Evolutionary conservation across 352 stramenopile species (phyloP).

Genomic region (Pythium aquatile): DNA sequence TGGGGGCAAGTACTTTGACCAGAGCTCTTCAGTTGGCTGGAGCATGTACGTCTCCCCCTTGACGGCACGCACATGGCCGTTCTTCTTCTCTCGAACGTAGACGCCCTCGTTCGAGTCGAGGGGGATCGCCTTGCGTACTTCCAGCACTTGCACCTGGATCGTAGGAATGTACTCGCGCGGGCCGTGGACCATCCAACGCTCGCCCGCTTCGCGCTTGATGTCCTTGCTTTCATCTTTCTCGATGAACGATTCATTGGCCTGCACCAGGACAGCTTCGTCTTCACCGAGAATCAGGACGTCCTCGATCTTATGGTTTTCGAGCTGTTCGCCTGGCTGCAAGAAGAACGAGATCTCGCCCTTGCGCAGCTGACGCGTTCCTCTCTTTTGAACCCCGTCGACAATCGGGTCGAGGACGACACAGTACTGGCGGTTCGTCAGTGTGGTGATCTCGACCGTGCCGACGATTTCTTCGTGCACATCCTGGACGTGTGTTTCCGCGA

Average conservation of each 20-base stretch:
- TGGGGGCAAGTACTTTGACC: conserved; percentile 57
- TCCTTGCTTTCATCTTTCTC: conserved; percentile 38
- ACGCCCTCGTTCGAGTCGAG: conserved; percentile 80
- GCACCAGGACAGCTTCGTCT: conserved; percentile 76
- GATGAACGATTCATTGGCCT: conserved; percentile 64
- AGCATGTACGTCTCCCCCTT: conserved; percentile 84
- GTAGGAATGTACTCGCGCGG: conserved; percentile 76
- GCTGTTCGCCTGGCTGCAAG: conserved; percentile 54
- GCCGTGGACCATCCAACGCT: conserved; percentile 82
- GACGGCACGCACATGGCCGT: conserved; percentile 65
- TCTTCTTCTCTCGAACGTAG: conserved; percentile 79
- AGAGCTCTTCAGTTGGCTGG: conserved; percentile 74
- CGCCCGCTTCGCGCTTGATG: conserved; percentile 55
- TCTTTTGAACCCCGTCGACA: conserved; percentile 60
- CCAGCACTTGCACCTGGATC: conserved; percentile 72
- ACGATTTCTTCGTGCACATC: conserved; percentile 79
- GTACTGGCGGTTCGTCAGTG: conserved; percentile 80
- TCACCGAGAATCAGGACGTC: conserved; percentile 70
- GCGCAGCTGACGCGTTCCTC: conserved; percentile 66
- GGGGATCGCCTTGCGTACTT: conserved; percentile 74
- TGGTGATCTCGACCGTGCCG: conserved; percentile 54
- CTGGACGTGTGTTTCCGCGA: conserved; percentile 70
- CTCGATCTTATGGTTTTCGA: conserved; percentile 61
- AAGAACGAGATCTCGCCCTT: conserved; percentile 79
- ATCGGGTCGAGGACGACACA: conserved; percentile 77